phyloP scores from a whole-genome alignment of 2,329 filamentous ascomycete genomes.

The Sclerotinia spermophila region DNA sequence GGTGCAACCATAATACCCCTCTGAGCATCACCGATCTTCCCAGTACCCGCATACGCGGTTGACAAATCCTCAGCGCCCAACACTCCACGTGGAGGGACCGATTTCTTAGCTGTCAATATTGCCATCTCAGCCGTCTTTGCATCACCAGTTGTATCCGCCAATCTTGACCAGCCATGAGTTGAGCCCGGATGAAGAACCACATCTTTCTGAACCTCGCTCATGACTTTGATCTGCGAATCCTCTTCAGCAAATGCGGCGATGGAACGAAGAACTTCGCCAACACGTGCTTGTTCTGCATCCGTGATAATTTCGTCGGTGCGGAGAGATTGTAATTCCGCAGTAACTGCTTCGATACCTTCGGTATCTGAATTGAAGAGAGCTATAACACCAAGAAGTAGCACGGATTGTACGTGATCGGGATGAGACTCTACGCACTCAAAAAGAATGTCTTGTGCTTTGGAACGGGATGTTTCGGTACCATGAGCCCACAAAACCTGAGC shows the following conservation, averaged over 20 bases:
- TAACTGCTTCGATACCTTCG: conserved; percentile 76
- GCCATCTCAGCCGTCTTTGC: conserved; percentile 68
- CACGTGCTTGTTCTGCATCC: conserved; percentile 60
- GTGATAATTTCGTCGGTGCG: conserved; percentile 64
- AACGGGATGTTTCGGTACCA: conserved; percentile 68
- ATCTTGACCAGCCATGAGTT: conserved; percentile 74
- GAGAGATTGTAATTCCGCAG: conserved; percentile 69
- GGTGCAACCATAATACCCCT: conserved; percentile 75
- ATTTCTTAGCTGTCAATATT: conserved; percentile 69
- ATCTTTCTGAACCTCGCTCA: conserved; percentile 67
- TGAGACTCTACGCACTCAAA: conserved; percentile 74
- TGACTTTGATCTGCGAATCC: conserved; percentile 47
- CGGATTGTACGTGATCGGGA: conserved; percentile 72
- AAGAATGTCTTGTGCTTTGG: conserved; percentile 72
- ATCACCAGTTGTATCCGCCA: conserved; percentile 58
- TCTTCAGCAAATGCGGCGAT: conserved; percentile 59
- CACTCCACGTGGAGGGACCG: conserved; percentile 67
- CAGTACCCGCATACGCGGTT: conserved; percentile 69
- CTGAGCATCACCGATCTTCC: conserved; percentile 69
- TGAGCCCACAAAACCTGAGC: conserved; percentile 93
- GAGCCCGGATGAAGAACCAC: conserved; percentile 79
- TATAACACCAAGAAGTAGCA: conserved; percentile 79
- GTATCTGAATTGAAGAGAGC: conserved; percentile 75
- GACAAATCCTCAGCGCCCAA: conserved; percentile 68
- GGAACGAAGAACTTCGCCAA: conserved; percentile 72